phyloP scores from a whole-genome alignment of 345 rosid species.

The Melastoma malabathricum region DNA sequence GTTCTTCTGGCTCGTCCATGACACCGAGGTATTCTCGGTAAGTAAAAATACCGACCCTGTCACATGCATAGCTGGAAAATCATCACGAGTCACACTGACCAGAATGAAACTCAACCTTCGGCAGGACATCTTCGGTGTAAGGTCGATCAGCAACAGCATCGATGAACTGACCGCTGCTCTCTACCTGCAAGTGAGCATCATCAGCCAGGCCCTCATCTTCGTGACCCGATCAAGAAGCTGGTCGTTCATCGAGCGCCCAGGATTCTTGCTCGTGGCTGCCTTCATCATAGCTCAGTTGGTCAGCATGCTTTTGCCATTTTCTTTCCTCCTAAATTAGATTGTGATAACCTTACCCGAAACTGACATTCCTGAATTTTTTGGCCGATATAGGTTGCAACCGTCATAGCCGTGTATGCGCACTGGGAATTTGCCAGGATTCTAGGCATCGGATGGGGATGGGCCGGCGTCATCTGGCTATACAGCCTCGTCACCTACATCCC shows the following conservation, averaged over 20 bases:
- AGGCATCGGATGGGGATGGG: conserved; percentile 47
- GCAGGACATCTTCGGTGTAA: conserved; percentile 22
- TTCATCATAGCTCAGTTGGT: conserved; percentile 24
- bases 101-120: not conserved
- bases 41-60: not conserved
- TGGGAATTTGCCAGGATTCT: conserved; percentile 26
- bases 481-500: conserved; percentile 33
- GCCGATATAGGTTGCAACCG: conserved; percentile 20
- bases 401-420: conserved; percentile 30
- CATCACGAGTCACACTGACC: too few relatives aligned
- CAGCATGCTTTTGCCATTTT: not conserved
- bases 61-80: not conserved
- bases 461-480: conserved; percentile 34
- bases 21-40: conserved; percentile 19
- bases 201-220: conserved; percentile 29
- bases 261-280: conserved; percentile 16
- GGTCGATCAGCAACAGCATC: conserved; percentile 7
- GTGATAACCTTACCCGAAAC: not conserved
- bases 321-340: not conserved
- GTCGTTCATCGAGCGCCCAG: conserved; percentile 22
- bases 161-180: conserved; percentile 23
- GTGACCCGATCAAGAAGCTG: conserved; percentile 28
- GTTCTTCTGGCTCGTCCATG: conserved; percentile 24
- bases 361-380: too few relatives aligned
- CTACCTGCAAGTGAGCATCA: conserved; percentile 26